phyloP scores from a whole-genome alignment of 2,329 filamentous ascomycete species.

The Fonsecaea erecta region DNA sequence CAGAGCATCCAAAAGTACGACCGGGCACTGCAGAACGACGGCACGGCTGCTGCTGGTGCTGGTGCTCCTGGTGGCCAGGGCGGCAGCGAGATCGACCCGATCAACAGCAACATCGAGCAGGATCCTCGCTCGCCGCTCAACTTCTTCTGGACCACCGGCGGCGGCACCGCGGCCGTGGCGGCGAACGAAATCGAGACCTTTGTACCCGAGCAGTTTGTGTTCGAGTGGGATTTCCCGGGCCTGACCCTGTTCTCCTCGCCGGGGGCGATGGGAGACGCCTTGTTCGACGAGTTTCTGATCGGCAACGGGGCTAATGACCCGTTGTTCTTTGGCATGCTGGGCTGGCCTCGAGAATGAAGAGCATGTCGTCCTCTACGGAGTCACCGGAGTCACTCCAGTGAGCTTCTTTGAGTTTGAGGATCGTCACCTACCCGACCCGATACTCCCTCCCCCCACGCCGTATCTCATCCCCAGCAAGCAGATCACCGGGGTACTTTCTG shows the following conservation, averaged over 20 bases:
- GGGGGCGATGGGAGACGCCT: slow-evolving; percentile 53
- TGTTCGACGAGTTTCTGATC: slow-evolving; percentile 53
- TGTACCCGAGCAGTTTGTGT: slow-evolving; percentile 60
- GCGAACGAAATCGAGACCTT: slow-evolving; percentile 57
- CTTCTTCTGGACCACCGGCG: slow-evolving; percentile 44
- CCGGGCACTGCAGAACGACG: slow-evolving; percentile 48
- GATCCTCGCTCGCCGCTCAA: slow-evolving; percentile 32
- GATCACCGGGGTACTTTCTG: no score
- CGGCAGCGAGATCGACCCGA: background rate
- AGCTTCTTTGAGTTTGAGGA: no score
- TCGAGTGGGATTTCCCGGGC: slow-evolving; percentile 64
- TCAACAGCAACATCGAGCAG: background rate
- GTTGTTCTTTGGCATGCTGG: slow-evolving; percentile 43
- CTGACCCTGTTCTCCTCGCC: slow-evolving; percentile 58
- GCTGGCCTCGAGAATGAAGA: background rate
- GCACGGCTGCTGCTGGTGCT: background rate
- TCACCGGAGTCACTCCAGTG: no score
- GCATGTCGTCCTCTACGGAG: no score
- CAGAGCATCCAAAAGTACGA: slow-evolving; percentile 58
- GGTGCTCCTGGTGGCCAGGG: no score
- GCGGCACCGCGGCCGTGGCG: slow-evolving; percentile 49
- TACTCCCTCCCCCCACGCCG: no score
- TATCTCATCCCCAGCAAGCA: no score
- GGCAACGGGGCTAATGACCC: slow-evolving; percentile 20
- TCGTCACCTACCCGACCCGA: no score